Base-by-base conservation (phyloP, 2,329 filamentous ascomycete genomes). In the Microthyrium microscopicum region DNA sequence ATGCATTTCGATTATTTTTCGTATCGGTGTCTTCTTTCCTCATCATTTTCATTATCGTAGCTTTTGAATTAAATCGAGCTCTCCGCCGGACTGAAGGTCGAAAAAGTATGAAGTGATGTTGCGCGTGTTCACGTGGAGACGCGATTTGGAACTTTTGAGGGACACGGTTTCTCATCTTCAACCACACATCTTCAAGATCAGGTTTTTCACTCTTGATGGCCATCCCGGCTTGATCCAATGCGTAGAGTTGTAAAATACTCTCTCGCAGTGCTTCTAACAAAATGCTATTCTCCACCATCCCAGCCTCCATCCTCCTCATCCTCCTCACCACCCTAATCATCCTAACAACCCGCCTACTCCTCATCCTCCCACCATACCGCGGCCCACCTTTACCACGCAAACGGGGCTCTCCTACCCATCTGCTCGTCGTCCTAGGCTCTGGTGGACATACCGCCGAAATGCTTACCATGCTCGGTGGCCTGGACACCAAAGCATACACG, bases 401-500 rank as follows among this genome's bases (percentile, higher is more conserved):
- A 35, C 30, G 43, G 33, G 29, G 50, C 47, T 34, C 46, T 4
- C 58, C 60, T 18, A 61, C 63, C 24, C 73, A 85, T 52, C 61
- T 84, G 34, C 62, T 92, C 20, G 69, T 92, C 41, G 75, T 95
- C 18, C 76, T 95, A 17, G 89, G 89, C 33, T 91, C 81, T 3
- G 89, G 89, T 20, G 89, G 89, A 1, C 89, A 98, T 56, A 94
- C 89, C 1, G 76, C 83, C 30, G 89, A 98, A 56, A 92, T 98
- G 79, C 65, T 93, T 41, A 73, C 77, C 47, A 79, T 94, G 61
- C 70, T 98, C 44, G 60, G 63, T 43, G 68, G 66, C 42, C 56
- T 75, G 1, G 50, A 58, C 35, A 53, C 55, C 33, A 32, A 38
- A 5, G 61, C 57, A 19, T 38, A 24, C 21, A 29, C 18, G 15